Evolutionary conservation across 129 eudicot genomes (phyloP).

Genomic region (Heracleum sosnowskyi): DNA sequence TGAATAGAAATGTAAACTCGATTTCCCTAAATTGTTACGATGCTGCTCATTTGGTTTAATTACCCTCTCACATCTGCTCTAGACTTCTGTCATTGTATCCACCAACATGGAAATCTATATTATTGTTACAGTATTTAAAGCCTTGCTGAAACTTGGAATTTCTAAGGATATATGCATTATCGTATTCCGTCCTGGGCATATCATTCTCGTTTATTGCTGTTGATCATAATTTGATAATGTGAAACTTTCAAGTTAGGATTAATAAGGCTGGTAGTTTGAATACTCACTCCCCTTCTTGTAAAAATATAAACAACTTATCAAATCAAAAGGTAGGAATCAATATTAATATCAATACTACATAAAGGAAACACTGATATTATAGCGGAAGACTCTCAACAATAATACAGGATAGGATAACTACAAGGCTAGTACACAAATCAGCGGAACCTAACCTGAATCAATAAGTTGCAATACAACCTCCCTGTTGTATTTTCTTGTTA

Average conservation of each 20-base stretch:
- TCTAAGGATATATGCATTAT: no score
- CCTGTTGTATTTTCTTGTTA: no score
- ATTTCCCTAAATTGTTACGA: no score
- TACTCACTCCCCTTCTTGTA: not conserved
- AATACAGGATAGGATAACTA: not conserved
- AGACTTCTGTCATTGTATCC: no score
- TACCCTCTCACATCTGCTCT: no score
- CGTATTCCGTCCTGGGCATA: not conserved
- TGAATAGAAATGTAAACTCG: not conserved
- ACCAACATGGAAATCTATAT: no score
- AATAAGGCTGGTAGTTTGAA: not conserved
- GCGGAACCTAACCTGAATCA: not conserved
- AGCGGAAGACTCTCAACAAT: not conserved
- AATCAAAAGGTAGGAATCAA: not conserved
- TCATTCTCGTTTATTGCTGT: not conserved
- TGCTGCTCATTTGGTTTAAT: no score
- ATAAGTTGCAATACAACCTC: not conserved
- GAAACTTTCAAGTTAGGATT: not conserved
- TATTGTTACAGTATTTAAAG: no score
- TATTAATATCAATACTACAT: not conserved
- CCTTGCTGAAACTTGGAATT: no score
- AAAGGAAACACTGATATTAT: not conserved
- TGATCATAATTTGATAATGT: not conserved
- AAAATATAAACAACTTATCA: no score
- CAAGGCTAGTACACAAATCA: not conserved